A percentile compares a stretch with the other conserved stretches of the same genome.
Conservation (phyloP, 2,329 filamentous ascomycete genomes). For the Cladobotryum mycophilum region DNA sequence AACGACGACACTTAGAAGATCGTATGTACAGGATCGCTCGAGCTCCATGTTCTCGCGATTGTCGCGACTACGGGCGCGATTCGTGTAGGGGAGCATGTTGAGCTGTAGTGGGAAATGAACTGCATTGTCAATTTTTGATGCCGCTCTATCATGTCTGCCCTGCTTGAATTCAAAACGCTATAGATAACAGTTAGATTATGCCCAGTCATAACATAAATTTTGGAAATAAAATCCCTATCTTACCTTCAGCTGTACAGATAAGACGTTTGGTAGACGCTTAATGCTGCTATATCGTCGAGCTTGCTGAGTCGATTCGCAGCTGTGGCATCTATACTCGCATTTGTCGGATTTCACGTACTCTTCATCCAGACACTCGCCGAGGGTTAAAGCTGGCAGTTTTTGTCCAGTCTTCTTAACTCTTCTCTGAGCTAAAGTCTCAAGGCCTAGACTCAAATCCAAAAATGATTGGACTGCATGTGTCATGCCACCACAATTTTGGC, state of each 20-base stretch:
- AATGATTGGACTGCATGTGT: conserved; percentile 84
- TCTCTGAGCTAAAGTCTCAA: conserved; percentile 70
- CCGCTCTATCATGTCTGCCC: conserved; percentile 57
- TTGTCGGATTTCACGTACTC: conserved; percentile 84
- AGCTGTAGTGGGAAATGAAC: conserved; percentile 81
- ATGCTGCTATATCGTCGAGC: conserved; percentile 81
- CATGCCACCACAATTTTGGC: conserved; percentile 75
- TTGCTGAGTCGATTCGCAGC: conserved; percentile 69
- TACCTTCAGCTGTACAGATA: conserved; percentile 91
- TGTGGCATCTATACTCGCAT: conserved; percentile 81
- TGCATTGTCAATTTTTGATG: conserved; percentile 81
- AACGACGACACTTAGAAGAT: conserved; percentile 82
- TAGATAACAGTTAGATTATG: neutral
- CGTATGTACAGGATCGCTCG: conserved; percentile 67
- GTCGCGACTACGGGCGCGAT: conserved; percentile 49
- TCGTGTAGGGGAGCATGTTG: conserved; percentile 87
- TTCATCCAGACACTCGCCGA: conserved; percentile 72
- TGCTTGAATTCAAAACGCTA: conserved; percentile 69
- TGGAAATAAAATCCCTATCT: conserved; percentile 11
- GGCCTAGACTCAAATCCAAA: conserved; percentile 79
- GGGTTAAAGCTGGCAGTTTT: conserved; percentile 37
- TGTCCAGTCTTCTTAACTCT: conserved; percentile 48
- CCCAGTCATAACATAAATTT: too few relatives aligned
- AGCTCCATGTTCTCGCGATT: conserved; percentile 50
- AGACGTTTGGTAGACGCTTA: conserved; percentile 76